Conservation (phyloP, 768 basidiomycete species). For the Boletus pseudopeckii region DNA sequence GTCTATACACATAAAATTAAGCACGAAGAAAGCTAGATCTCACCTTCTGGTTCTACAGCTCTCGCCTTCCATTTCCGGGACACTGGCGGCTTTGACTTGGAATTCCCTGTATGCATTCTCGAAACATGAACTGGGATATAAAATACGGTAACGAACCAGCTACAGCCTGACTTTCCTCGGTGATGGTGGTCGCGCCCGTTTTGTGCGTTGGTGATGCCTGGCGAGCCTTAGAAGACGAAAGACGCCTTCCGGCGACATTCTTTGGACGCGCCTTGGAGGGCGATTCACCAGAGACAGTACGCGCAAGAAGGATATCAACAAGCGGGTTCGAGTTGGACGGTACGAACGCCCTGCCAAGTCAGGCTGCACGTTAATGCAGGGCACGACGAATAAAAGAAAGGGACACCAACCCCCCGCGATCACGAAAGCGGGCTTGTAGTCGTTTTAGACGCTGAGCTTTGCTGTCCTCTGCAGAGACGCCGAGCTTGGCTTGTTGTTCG, state of each 20-base stretch:
- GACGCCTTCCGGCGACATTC: neutral
- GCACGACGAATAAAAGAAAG: neutral
- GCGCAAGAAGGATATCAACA: constrained; percentile 50
- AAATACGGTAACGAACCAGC: constrained; percentile 12
- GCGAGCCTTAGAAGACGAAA: neutral
- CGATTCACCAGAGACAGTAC: constrained; percentile 45
- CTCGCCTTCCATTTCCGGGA: constrained; percentile 13
- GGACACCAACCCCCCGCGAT: constrained; percentile 57
- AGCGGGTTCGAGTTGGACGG: constrained; percentile 49
- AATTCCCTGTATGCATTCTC: constrained; percentile 8
- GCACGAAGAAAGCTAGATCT: neutral
- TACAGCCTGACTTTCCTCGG: neutral
- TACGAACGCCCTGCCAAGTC: constrained; percentile 46
- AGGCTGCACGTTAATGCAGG: neutral
- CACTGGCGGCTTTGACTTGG: constrained; percentile 5
- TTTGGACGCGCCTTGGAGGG: constrained; percentile 34
- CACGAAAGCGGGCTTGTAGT: constrained; percentile 63
- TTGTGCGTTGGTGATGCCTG: constrained; percentile 1
- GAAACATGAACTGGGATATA: neutral
- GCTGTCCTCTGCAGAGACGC: constrained; percentile 52
- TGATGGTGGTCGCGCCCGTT: neutral
- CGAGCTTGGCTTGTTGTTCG: constrained; percentile 24
- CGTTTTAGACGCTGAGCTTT: constrained; percentile 57
- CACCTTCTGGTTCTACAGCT: constrained; percentile 2
- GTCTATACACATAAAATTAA: neutral